Percentiles rank a stretch among this genome's conserved stretches.
These are phyloP conservation scores for Spongospora subterranea DNA, from an alignment of 208 protist genomes.

Conservation along the genomic window DNA sequence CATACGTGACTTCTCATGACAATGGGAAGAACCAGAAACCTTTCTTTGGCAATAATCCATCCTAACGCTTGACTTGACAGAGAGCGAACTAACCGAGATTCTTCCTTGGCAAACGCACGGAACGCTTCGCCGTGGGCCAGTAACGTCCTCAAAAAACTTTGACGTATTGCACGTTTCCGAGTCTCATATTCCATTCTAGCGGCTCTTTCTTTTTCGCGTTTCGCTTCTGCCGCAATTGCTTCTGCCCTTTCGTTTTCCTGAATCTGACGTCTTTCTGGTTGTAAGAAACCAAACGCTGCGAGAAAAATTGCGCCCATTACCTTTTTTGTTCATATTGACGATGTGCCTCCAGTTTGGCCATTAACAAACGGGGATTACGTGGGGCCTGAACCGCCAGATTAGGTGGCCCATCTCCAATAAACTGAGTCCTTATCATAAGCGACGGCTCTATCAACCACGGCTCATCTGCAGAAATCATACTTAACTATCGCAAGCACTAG, in stretches of 20 bases:
- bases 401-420: not conserved
- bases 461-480: too few relatives aligned
- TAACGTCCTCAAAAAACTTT: slow-evolving; percentile 16
- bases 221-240: not conserved
- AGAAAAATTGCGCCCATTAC: not conserved
- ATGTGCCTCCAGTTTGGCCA: slow-evolving; percentile 28
- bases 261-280: not conserved
- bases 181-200: slow-evolving; percentile 11
- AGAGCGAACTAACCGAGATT: not conserved
- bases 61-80: not conserved
- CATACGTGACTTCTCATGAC: too few relatives aligned
- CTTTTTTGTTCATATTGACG: not conserved
- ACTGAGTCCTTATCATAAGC: not conserved
- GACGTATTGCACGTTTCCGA: not conserved
- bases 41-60: slow-evolving; percentile 47
- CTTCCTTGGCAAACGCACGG: not conserved
- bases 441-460: slow-evolving; percentile 7
- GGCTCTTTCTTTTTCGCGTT: not conserved
- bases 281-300: not conserved
- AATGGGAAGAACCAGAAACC: not conserved
- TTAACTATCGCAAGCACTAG: too few relatives aligned
- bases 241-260: slow-evolving; percentile 19
- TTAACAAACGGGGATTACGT: slow-evolving; percentile 32
- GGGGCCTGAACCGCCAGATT: not conserved
- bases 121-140: not conserved